Base-by-base conservation (phyloP, 768 basidiomycete genomes). In the Phanerodontia chrysosporium region DNA sequence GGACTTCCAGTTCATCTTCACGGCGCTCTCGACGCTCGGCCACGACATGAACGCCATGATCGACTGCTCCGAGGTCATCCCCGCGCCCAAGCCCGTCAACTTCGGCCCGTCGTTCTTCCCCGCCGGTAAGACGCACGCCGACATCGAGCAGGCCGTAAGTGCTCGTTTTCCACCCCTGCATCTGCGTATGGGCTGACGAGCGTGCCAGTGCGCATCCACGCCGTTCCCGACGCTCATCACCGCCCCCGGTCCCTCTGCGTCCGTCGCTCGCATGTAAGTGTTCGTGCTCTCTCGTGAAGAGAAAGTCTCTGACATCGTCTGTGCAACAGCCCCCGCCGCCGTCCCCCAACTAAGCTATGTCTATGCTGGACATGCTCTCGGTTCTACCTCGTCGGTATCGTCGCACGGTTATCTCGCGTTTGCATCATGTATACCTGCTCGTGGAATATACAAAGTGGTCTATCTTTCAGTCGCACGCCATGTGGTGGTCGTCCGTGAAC, bases 211-310 rank as follows among this genome's bases (percentile, higher is more conserved):
- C 59, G 55, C 56, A 21, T 51, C 57, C 14, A 62, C 59, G 0
- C 62, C 67, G 22, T 68, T 68, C 64, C 42, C 76, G n/a, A 67
- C 63, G 12, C 69, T 75, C 48, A 54, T 64, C 28, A 70, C 73
- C 24, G 51, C 24, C 44, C 62, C 58, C 14, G 62, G 62, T n/a
- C 62, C 59, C 24, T 29, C 49, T 8, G 58, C 62, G 24, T 49
- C 59, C 27, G 52, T 60, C 44, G 36, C 62, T 39, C 55, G 30
- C 2, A 51, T 63, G 62, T 63, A 55, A 27, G 62, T 57, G 22
- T 14, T 13, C 24, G 22, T 21, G 16, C 1, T 3, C 10, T 12
- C 12, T 13, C 3, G 3, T 7, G 7, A 28, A 27, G 7, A 16
- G 3, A 2, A n/a, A n/a, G 1, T 25, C 14, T 25, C 24, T 16